Evolutionary conservation across 805 yeast genomes (phyloP), one percentile per base, ranked within the genome.

Genomic region (Candida khao-thaluensis): DNA sequence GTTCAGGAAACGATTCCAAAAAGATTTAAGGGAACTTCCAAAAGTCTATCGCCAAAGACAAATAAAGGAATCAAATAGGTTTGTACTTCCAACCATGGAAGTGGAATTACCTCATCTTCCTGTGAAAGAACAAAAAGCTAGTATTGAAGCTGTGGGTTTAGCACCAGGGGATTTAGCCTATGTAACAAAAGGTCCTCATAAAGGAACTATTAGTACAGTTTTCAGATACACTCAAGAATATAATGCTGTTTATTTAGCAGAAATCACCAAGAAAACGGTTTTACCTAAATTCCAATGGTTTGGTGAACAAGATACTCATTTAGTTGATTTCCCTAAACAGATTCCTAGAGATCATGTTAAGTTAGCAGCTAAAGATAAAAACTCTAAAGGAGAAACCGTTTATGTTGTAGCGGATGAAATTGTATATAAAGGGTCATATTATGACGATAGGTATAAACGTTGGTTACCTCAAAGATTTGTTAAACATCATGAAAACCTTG

Each of bases 321-420:
- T 87, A 30, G 68, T 82, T 17, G 81, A 82, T 24, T 76, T 77
- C 52, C 95, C 95, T 26, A 66, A 66, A 26, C 73, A 81, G 4
- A 72, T 86, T 20, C 76, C 78, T 25, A 72, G 76, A 45, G 65
- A 68, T 17, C 77, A 82, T 47, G 66, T 90, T 42, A 81, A 82
- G 54, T 74, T 91, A 35, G 93, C 91, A 2, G 90, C 91, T 17
- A 85, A 84, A 47, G 73, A 86, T 35, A 78, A 71, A 38, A 81
- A 82, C 48, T 87, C 79, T 36, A 71, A 73, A 17, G 91, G 91
- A 2, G 59, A 70, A 7, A 63, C 73, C 30, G 76, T 73, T 50
- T 82, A 86, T 29, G 85, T 88, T 10, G 96, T 89, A 3, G 88
- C 95, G 18, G 84, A 85, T 51, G 79, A 80, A 31, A 56, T 91